Evolutionary conservation across 352 stramenopile species (phyloP).

Genomic region (Phytophthora sojae): DNA sequence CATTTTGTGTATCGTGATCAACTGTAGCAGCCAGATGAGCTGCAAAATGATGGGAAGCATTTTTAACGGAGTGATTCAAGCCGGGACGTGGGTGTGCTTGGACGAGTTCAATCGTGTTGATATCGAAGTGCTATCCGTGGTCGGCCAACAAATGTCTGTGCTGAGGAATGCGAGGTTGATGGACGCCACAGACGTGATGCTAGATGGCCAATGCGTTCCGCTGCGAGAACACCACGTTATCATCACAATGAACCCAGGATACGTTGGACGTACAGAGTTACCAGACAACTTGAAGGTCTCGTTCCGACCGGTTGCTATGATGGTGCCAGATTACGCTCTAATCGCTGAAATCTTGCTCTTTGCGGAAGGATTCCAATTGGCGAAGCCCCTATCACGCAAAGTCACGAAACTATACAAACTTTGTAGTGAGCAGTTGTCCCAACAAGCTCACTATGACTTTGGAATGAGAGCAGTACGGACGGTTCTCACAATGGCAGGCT

Average conservation of each 20-base stretch:
- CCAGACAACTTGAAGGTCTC: slow-evolving; percentile 88
- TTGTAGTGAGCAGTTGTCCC: slow-evolving; percentile 85
- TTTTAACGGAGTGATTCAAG: slow-evolving; percentile 83
- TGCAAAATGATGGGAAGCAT: slow-evolving; percentile 90
- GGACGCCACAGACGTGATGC: slow-evolving; percentile 43
- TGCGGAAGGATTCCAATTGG: slow-evolving; percentile 78
- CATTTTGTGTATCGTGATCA: slow-evolving; percentile 95
- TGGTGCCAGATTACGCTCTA: slow-evolving; percentile 87
- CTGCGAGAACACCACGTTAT: slow-evolving; percentile 83
- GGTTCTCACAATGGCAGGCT: slow-evolving; percentile 81
- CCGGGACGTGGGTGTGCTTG: slow-evolving; percentile 85
- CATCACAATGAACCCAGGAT: slow-evolving; percentile 91
- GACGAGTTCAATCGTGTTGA: slow-evolving; percentile 94
- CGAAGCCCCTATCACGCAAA: slow-evolving; percentile 70
- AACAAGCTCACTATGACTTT: slow-evolving; percentile 91
- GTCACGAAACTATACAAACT: slow-evolving; percentile 86
- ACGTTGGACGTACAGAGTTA: slow-evolving; percentile 80
- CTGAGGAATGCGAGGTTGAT: slow-evolving; percentile 64
- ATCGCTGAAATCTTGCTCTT: slow-evolving; percentile 90
- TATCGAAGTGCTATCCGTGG: slow-evolving; percentile 88
- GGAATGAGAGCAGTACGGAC: slow-evolving; percentile 89
- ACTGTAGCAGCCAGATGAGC: slow-evolving; percentile 96
- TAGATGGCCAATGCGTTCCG: slow-evolving; percentile 66
- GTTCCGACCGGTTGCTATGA: slow-evolving; percentile 90
- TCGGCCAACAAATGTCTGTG: slow-evolving; percentile 86